Evolutionary conservation across 139 green algal genomes (phyloP).

Genomic region (Astrephomene gubernaculifera): DNA sequence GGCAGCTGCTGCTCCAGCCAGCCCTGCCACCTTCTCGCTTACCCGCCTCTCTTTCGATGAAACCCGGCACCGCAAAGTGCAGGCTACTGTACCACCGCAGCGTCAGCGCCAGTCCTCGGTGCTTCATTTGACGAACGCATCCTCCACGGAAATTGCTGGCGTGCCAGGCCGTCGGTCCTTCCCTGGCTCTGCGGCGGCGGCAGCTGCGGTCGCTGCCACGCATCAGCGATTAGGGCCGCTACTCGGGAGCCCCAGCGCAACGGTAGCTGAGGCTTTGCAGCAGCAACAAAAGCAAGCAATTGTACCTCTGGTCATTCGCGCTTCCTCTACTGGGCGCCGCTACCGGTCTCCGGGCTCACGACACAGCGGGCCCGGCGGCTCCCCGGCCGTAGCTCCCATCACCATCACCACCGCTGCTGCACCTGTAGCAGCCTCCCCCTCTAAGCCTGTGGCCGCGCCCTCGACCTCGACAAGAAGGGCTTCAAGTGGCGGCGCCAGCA

Average conservation of each 20-base stretch:
- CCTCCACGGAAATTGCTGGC: neutral
- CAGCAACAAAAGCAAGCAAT: neutral
- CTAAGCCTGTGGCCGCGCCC: no score
- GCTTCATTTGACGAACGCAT: neutral
- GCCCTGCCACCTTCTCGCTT: no score
- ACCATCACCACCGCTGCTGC: no score
- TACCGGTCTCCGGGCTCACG: no score
- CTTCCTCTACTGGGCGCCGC: neutral
- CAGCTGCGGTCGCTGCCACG: neutral
- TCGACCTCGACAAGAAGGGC: no score
- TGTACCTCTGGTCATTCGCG: neutral
- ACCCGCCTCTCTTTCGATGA: neutral
- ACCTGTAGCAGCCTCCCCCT: neutral
- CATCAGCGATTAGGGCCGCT: neutral
- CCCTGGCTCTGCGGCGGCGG: neutral
- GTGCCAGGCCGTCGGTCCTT: neutral
- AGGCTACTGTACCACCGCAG: neutral
- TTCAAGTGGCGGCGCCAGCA: no score
- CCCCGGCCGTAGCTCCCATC: neutral
- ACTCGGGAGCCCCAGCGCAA: neutral
- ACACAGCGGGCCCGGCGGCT: slow-evolving; percentile 3
- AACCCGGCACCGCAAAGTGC: no score
- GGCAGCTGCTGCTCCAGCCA: neutral
- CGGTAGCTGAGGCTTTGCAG: neutral
- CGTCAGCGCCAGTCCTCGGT: neutral